Conservation (phyloP, 2,329 filamentous ascomycete species). For the Trichoderma breve region DNA sequence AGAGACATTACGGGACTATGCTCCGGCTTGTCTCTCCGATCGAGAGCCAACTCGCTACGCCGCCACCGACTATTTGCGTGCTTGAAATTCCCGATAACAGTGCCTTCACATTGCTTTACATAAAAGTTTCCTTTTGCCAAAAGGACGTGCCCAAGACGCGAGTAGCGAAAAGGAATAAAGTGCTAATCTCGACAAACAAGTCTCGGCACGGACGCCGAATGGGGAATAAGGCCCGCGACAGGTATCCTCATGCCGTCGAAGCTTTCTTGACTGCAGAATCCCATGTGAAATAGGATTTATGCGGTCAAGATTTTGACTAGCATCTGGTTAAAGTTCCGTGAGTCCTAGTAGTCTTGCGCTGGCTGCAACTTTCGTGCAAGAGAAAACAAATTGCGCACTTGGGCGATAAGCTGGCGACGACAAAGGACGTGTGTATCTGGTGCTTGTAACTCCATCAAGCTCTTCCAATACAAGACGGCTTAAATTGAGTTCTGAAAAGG, state of each 20-base stretch:
- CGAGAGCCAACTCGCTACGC: neutral
- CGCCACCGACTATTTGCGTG: neutral
- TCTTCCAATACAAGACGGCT: neutral
- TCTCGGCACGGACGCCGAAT: constrained; percentile 5
- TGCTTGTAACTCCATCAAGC: neutral
- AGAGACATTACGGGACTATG: neutral
- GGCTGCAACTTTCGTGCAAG: neutral
- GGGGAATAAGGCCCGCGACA: constrained; percentile 4
- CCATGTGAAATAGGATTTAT: neutral
- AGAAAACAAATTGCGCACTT: neutral
- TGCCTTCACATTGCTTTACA: neutral
- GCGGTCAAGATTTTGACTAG: neutral
- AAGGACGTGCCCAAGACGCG: neutral
- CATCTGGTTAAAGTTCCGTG: neutral
- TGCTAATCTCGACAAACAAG: neutral
- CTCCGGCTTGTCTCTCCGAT: neutral
- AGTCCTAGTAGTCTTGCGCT: neutral
- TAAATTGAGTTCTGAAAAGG: neutral
- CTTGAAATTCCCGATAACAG: neutral
- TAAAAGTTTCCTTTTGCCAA: neutral
- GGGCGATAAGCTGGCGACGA: neutral
- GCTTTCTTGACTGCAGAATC: neutral
- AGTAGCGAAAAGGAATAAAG: neutral
- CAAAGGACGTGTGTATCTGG: neutral
- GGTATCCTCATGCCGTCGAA: neutral